phyloP scores from a whole-genome alignment of 192 early-diverging fungal species.

The Chytriomyces confervae region DNA sequence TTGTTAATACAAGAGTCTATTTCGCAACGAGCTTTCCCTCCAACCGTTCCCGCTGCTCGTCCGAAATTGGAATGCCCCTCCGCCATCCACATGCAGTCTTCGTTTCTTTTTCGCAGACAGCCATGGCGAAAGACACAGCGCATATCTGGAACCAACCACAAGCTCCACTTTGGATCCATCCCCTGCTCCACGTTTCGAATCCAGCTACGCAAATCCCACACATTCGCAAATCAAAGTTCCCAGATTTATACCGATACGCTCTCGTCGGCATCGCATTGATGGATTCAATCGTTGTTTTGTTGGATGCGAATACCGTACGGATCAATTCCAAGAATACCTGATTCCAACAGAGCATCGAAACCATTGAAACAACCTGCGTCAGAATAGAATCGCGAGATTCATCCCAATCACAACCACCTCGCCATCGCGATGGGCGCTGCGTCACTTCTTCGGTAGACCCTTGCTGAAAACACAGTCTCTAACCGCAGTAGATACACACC shows the following conservation, averaged over 20 bases:
- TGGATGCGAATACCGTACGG: not conserved
- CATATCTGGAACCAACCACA: constrained; percentile 6
- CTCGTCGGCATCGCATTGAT: not conserved
- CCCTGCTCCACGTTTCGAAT: not conserved
- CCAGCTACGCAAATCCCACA: constrained; percentile 11
- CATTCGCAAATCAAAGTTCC: constrained; percentile 6
- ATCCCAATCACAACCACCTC: constrained; percentile 23
- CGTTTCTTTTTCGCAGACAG: no score
- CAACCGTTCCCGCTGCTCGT: not conserved
- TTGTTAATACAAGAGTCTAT: no score
- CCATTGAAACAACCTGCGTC: constrained; percentile 1
- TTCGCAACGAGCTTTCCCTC: not conserved
- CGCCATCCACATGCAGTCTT: not conserved
- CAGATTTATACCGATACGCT: not conserved
- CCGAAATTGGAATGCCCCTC: constrained; percentile 20
- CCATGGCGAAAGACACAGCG: not conserved
- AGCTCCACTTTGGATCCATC: not conserved
- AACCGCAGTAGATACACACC: not conserved
- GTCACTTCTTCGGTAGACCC: not conserved
- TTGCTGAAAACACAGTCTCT: not conserved
- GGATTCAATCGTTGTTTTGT: constrained; percentile 27
- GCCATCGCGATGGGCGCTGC: not conserved
- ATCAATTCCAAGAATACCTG: constrained; percentile 9
- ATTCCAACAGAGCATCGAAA: constrained; percentile 20
- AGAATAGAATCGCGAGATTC: constrained; percentile 16